phyloP scores from a whole-genome alignment of 306 rosid species.

The Corylus heterophylla region DNA sequence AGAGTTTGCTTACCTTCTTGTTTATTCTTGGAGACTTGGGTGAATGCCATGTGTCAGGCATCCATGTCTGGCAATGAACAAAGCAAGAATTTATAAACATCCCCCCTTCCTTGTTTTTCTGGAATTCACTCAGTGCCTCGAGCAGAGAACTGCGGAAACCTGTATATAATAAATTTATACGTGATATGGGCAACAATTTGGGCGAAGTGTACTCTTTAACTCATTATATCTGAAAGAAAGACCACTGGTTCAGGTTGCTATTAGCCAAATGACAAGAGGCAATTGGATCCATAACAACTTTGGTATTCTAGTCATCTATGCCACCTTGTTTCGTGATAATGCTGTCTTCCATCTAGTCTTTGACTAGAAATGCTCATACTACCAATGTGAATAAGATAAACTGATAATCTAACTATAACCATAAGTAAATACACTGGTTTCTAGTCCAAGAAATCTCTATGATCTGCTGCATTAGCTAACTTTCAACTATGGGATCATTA shows the following conservation, averaged over 20 bases:
- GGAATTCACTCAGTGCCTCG: conserved; percentile 61
- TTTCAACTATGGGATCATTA: neutral
- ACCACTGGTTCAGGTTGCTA: neutral
- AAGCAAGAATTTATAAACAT: conserved; percentile 83
- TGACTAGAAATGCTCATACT: conserved; percentile 7
- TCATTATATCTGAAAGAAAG: neutral
- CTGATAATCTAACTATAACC: neutral
- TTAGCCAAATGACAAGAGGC: neutral
- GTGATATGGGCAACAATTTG: conserved; percentile 26
- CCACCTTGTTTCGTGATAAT: neutral
- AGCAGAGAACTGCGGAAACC: conserved; percentile 83
- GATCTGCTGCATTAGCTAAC: neutral
- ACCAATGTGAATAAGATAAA: neutral
- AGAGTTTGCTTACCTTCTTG: conserved; percentile 44
- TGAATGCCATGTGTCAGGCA: conserved; percentile 78
- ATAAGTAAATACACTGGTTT: neutral
- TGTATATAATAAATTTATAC: conserved; percentile 30
- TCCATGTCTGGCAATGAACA: conserved; percentile 86
- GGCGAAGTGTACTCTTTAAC: neutral
- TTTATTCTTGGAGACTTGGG: conserved; percentile 77
- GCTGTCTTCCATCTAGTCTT: neutral
- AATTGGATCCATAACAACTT: neutral
- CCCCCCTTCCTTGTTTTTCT: conserved; percentile 60
- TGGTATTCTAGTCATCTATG: neutral
- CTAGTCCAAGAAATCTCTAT: neutral